Percentiles rank a stretch among this genome's conserved stretches.
These are phyloP conservation scores for Phytophthora vignae DNA, from an alignment of 352 stramenopile genomes.

Conservation along the genomic window DNA sequence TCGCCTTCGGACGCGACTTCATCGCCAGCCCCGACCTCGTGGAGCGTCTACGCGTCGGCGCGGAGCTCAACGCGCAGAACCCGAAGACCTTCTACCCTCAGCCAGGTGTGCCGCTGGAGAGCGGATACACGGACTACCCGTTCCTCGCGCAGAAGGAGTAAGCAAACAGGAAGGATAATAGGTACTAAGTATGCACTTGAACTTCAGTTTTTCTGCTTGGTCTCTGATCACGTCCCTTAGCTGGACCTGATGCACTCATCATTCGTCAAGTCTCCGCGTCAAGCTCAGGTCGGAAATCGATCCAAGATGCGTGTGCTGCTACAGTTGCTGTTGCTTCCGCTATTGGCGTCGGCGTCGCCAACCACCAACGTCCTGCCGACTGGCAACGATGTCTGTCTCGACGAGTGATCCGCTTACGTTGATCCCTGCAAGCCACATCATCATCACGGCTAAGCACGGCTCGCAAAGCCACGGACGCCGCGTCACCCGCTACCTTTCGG, in stretches of 20 bases:
- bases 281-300: constrained; percentile 3
- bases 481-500: not conserved
- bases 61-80: constrained; percentile 38
- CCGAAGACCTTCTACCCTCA: constrained; percentile 33
- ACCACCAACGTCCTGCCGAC: not conserved
- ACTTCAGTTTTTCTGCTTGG: constrained; percentile 27
- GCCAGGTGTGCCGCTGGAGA: constrained; percentile 6
- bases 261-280: constrained; percentile 12
- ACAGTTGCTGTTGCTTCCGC: constrained; percentile 17
- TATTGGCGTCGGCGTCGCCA: constrained; percentile 3
- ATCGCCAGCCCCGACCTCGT: constrained; percentile 62
- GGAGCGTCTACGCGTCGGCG: constrained; percentile 32
- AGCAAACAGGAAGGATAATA: not conserved
- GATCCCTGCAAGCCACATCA: not conserved
- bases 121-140: constrained; percentile 41
- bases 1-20: constrained; percentile 55
- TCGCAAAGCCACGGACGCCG: not conserved
- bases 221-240: not conserved
- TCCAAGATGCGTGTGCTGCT: constrained; percentile 8
- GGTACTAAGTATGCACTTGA: too few relatives aligned
- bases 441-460: not conserved
- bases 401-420: constrained; percentile 2
- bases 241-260: constrained; percentile 4
- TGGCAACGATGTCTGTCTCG: constrained; percentile 27
- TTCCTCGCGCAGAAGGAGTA: constrained; percentile 6